phyloP scores from a whole-genome alignment of 345 rosid genomes.

The Corymbia maculata region DNA sequence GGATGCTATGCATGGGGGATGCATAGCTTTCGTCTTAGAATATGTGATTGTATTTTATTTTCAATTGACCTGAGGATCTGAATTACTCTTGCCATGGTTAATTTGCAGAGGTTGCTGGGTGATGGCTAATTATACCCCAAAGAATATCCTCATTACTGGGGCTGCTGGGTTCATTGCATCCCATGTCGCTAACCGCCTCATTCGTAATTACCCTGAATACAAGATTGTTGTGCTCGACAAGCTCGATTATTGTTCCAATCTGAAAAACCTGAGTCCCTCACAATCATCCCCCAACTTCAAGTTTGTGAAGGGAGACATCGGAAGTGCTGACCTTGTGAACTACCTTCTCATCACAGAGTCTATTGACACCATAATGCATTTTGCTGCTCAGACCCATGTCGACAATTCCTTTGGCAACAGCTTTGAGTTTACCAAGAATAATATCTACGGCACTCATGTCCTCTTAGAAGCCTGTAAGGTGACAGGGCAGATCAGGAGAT shows the following conservation, averaged over 20 bases:
- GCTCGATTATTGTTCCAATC: constrained; percentile 83
- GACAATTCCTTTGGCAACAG: constrained; percentile 90
- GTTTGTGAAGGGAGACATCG: constrained; percentile 80
- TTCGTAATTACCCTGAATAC: constrained; percentile 68
- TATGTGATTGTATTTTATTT: not conserved
- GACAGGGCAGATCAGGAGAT: constrained; percentile 81
- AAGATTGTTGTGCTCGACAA: constrained; percentile 86
- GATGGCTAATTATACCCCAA: constrained; percentile 52
- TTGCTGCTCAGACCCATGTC: constrained; percentile 87
- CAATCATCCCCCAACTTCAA: constrained; percentile 64
- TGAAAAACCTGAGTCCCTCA: constrained; percentile 66
- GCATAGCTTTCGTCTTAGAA: not conserved
- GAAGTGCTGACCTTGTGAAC: constrained; percentile 85
- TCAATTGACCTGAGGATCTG: not conserved
- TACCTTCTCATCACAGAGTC: constrained; percentile 78
- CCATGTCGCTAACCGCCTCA: constrained; percentile 70
- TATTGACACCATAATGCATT: constrained; percentile 90
- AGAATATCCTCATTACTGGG: constrained; percentile 83
- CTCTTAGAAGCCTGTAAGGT: constrained; percentile 90
- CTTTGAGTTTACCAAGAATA: constrained; percentile 88
- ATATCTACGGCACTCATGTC: constrained; percentile 83
- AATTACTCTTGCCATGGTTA: not conserved
- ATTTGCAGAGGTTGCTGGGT: not conserved
- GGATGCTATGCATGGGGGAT: not conserved
- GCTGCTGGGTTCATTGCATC: constrained; percentile 90